Percentiles rank a stretch among this genome's conserved stretches.
Evolutionary conservation across 202 grass and related monocot species (phyloP).

Genomic region (Zizania palustris): DNA sequence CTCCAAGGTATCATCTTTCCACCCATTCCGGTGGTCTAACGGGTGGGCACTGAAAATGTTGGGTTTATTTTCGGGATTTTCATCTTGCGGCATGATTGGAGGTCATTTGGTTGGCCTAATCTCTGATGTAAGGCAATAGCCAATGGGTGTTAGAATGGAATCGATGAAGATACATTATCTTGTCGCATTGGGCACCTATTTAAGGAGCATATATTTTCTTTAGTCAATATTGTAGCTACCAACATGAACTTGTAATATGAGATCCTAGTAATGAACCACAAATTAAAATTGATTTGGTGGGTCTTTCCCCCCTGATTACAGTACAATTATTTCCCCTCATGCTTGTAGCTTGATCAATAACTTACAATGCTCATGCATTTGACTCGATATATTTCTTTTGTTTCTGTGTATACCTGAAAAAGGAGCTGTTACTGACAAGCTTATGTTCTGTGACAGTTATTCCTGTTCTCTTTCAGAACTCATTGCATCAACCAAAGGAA

Average conservation of each 20-base stretch:
- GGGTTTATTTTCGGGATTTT: background rate
- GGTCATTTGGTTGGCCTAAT: background rate
- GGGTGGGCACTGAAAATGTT: background rate
- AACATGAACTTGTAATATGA: background rate
- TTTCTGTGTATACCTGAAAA: slow-evolving; percentile 18
- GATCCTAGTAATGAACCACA: background rate
- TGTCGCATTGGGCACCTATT: too few relatives aligned
- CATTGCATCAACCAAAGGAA: slow-evolving; percentile 72
- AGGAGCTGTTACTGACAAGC: slow-evolving; percentile 47
- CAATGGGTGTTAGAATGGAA: slow-evolving; percentile 11
- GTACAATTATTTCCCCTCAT: background rate
- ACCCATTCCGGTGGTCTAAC: slow-evolving; percentile 26
- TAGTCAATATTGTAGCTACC: background rate
- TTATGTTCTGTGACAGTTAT: slow-evolving; percentile 92
- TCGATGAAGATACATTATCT: background rate
- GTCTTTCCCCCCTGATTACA: background rate
- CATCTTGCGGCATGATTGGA: background rate
- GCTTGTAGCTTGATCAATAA: slow-evolving; percentile 2
- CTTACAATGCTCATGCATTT: slow-evolving; percentile 16
- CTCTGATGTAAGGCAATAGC: background rate
- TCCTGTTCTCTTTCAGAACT: slow-evolving; percentile 94
- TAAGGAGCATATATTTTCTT: slow-evolving; percentile 5
- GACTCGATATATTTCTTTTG: slow-evolving; percentile 5
- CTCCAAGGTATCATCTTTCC: slow-evolving; percentile 61
- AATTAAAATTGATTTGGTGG: background rate